Base-by-base conservation (phyloP, 441 rosid genomes). In the Adansonia grandidieri region DNA sequence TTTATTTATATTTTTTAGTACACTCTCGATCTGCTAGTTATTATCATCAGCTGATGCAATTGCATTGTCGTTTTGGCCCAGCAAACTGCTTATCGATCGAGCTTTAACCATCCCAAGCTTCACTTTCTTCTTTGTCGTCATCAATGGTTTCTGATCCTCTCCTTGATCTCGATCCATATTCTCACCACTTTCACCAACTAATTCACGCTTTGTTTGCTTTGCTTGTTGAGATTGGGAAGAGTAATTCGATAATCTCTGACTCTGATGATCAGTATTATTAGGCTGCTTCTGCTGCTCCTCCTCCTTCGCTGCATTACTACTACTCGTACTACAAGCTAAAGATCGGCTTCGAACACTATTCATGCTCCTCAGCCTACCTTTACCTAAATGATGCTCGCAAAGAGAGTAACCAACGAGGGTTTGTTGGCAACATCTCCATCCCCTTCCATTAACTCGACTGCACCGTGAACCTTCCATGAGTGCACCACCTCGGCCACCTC, bases 371-470 rank as follows among this genome's bases (percentile, higher is more conserved):
- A 93, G 90, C 78, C 97, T 87, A 61, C 97, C 98, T 82, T 95
- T 95, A 9, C 98, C 98, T 48, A 95, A 80, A 79, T 95, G 98
- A 83, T 95, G 98, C 85, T 95, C 98, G 57, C 98, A 95, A 28
- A 95, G 92, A 1, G 98, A 93, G 80, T 93, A 95, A 6, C 98
- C 98, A 51, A 89, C 92, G 40, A 95, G 94, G 9, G 98, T 95
- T 81, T 87, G 97, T 50, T 95, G 98, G 77, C 93, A 93, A 70
- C 98, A 95, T 77, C 98, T 88, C 97, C 97, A 95, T 73, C 98
- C 98, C 80, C 97, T 86, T 50, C 98, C 98, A 51, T 95, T 95
- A 24, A 93, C 97, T 1, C 97, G 92, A 80, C 98, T 95, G 86
- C 98, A 95, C 81, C 97, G 68, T 24, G 98, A 95, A 47, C 98